Evolutionary conservation across 306 rosid genomes (phyloP), one percentile per base, ranked within the genome.

Genomic region (Rubus parviflorus): DNA sequence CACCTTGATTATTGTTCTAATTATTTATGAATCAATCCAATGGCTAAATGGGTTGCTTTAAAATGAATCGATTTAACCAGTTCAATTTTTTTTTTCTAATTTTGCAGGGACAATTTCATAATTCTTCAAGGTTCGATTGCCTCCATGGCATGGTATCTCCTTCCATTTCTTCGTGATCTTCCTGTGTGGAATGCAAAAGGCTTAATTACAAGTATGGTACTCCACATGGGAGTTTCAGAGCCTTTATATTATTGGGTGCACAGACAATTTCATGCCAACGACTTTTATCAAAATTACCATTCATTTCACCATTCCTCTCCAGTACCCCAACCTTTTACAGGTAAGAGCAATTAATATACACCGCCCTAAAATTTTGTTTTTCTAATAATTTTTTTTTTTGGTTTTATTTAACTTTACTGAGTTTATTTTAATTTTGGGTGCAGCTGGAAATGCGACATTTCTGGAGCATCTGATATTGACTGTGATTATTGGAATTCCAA

Each of bases 271-370:
- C 99, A 95, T 74, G 76, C 61, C 52, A 73, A 78, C 17, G 71
- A 85, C 77, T 86, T 92, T 64, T 92, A 88, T 56, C 74, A 77
- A 37, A 79, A 81, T 63, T 88, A 95, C 82, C 99, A 95, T 74
- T 90, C 97, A 57, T 75, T 90, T 67, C 97, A 95, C 69, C 99
- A 95, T 85, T 88, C 99, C 8, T 88, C 97, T 73, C 85, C 90
- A 0, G 89, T 92, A 1, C 96, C 96, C 2, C 85, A 81, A 8
- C 70, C 90, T 15, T 80, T 85, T 3, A 95, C 97, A 23, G 97
- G 99, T 95, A 43, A 79, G 72, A 43, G n/a, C 53, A 77, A 65
- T 51, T 17, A 76, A 8, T 51, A 43, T 45, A 13, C 30, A 22
- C 45, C 35, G 56, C 38, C 23, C 25, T 43, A 5, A n/a, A n/a